Percentiles rank a stretch among this genome's conserved stretches.
These are phyloP conservation scores for Arthroderma sp. DNA, from an alignment of 2,329 filamentous ascomycete species.

Conservation along the genomic window DNA sequence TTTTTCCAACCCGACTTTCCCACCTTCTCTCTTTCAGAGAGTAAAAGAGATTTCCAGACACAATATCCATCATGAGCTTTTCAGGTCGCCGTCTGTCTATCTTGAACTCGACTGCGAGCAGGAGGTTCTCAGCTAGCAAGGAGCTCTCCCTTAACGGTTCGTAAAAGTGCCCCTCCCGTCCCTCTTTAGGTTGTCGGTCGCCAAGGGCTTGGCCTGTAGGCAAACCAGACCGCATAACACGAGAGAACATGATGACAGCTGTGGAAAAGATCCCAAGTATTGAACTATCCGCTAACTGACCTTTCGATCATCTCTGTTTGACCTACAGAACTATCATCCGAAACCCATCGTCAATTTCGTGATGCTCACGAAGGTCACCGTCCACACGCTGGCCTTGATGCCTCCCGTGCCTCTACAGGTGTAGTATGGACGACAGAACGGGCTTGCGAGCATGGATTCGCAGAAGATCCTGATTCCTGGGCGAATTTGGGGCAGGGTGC, in stretches of 20 bases:
- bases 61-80: constrained; percentile 28
- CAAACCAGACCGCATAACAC: not conserved
- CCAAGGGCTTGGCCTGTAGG: too few relatives aligned
- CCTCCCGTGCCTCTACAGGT: constrained; percentile 75
- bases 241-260: too few relatives aligned
- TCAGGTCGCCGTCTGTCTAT: constrained; percentile 34
- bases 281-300: not conserved
- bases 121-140: constrained; percentile 31
- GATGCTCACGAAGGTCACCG: constrained; percentile 81
- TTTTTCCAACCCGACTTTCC: too few relatives aligned
- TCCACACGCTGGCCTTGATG: constrained; percentile 81
- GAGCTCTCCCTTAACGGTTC: constrained; percentile 34
- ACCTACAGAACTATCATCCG: constrained; percentile 58
- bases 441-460: constrained; percentile 76
- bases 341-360: constrained; percentile 79
- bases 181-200: not conserved
- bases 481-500: constrained; percentile 91
- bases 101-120: constrained; percentile 22
- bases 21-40: too few relatives aligned
- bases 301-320: not conserved
- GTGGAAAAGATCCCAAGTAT: not conserved
- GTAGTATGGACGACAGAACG: constrained; percentile 67
- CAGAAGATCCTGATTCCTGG: constrained; percentile 70
- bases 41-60: too few relatives aligned
- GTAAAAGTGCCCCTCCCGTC: constrained; percentile 8